Evolutionary conservation across 768 basidiomycete species (phyloP).

Genomic region (Hygrocybe punicea): DNA sequence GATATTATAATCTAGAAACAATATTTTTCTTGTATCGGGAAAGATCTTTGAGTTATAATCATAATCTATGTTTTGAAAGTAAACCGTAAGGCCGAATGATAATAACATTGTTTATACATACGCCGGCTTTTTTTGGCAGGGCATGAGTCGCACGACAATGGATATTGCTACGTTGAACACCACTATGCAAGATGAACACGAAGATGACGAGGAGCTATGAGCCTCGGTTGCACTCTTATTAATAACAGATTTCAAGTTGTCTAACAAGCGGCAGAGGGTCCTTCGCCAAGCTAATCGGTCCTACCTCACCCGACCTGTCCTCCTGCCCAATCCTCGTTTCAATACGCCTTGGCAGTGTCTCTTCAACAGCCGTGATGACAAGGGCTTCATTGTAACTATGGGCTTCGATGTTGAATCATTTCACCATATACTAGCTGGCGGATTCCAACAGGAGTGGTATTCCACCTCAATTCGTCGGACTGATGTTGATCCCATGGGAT

Average conservation of each 20-base stretch:
- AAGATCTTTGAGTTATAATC: not conserved
- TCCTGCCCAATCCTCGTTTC: slow-evolving; percentile 32
- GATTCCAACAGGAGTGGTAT: slow-evolving; percentile 32
- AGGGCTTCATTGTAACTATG: slow-evolving; percentile 46
- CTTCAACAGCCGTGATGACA: slow-evolving; percentile 28
- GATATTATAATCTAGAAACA: not conserved
- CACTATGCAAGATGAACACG: too few relatives aligned
- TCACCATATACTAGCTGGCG: slow-evolving; percentile 24
- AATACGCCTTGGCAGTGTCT: slow-evolving; percentile 39
- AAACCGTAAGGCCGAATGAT: not conserved
- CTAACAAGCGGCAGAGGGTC: too few relatives aligned
- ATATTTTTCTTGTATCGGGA: not conserved
- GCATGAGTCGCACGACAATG: too few relatives aligned
- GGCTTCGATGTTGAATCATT: slow-evolving; percentile 41
- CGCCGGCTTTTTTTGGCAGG: too few relatives aligned
- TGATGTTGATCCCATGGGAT: slow-evolving; percentile 19
- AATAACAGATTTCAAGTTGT: too few relatives aligned
- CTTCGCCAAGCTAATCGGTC: too few relatives aligned
- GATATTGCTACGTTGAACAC: too few relatives aligned
- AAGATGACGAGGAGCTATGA: too few relatives aligned
- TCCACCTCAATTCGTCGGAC: slow-evolving; percentile 28
- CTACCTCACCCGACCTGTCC: slow-evolving; percentile 31
- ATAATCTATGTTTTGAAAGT: not conserved
- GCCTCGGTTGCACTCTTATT: too few relatives aligned
- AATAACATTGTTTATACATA: not conserved